Conservation (phyloP, 768 basidiomycete genomes). For the Rhizopogon sp. region DNA sequence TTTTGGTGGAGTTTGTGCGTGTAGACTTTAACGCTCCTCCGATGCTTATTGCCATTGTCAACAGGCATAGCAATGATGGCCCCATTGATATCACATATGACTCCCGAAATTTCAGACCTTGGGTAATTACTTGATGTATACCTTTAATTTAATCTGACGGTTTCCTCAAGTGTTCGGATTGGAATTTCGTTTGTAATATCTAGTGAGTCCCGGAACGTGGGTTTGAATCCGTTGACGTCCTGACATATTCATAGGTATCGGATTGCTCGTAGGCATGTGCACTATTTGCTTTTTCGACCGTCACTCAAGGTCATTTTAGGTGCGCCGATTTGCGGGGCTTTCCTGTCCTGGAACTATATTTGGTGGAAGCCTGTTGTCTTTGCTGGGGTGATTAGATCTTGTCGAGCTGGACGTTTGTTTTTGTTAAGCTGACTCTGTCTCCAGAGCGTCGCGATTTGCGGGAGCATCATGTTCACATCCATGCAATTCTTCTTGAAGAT, state of each 20-base stretch:
- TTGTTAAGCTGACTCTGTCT: too few relatives aligned
- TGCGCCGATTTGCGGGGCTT: conserved; percentile 51
- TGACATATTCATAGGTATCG: conserved; percentile 14
- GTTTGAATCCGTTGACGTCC: conserved; percentile 8
- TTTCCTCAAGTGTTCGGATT: conserved; percentile 25
- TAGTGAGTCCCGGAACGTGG: conserved; percentile 28
- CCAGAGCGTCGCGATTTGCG: too few relatives aligned
- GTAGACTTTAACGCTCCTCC: neutral
- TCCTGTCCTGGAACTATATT: conserved; percentile 42
- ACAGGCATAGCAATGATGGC: conserved; percentile 36
- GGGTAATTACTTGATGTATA: conserved; percentile 24
- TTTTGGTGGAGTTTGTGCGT: conserved; percentile 38
- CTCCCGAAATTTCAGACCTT: conserved; percentile 44
- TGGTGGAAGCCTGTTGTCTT: conserved; percentile 60
- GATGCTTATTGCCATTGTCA: too few relatives aligned
- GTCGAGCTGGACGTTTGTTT: too few relatives aligned
- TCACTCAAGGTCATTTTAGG: conserved; percentile 30
- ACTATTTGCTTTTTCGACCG: conserved; percentile 3
- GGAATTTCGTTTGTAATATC: conserved; percentile 45
- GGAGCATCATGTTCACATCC: too few relatives aligned
- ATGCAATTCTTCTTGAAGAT: too few relatives aligned
- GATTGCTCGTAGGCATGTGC: conserved; percentile 15
- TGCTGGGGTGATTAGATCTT: conserved; percentile 29
- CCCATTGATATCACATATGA: conserved; percentile 40
- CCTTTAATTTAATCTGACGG: neutral